phyloP scores from a whole-genome alignment of 257 asterid genomes.

The Misopates orontium region DNA sequence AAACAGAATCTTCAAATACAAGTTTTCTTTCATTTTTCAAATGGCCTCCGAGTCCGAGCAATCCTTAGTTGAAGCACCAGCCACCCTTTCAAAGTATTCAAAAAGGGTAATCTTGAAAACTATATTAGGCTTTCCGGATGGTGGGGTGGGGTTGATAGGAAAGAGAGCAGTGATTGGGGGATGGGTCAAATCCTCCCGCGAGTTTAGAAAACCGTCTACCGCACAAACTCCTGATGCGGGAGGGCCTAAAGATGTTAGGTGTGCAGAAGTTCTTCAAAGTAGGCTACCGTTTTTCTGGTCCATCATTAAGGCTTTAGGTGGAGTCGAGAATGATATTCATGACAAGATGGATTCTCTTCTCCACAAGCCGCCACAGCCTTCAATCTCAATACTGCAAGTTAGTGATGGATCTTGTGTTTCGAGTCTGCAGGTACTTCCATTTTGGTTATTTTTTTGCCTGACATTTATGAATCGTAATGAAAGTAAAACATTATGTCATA shows the following conservation, averaged over 20 bases:
- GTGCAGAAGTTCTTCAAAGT: constrained; percentile 61
- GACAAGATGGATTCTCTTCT: constrained; percentile 49
- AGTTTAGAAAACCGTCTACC: constrained; percentile 47
- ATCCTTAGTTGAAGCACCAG: constrained; percentile 35
- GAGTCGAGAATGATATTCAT: constrained; percentile 46
- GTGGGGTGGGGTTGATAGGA: constrained; percentile 57
- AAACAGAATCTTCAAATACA: neutral
- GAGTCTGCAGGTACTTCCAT: constrained; percentile 50
- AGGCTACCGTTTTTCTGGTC: constrained; percentile 61
- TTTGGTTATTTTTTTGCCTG: too few species aligned
- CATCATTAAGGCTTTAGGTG: constrained; percentile 59
- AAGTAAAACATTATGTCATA: too few species aligned
- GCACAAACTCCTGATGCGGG: constrained; percentile 24
- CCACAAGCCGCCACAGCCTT: constrained; percentile 55
- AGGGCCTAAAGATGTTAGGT: constrained; percentile 48
- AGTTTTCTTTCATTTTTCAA: neutral
- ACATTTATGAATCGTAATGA: too few species aligned
- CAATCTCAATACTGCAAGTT: constrained; percentile 56
- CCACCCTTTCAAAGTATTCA: constrained; percentile 50
- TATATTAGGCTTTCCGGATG: constrained; percentile 50
- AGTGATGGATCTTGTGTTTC: constrained; percentile 78
- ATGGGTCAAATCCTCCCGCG: constrained; percentile 84
- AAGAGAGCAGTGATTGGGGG: constrained; percentile 72
- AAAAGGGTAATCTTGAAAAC: constrained; percentile 60
- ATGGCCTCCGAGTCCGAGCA: constrained; percentile 50